phyloP scores from a whole-genome alignment of 192 early-diverging fungal genomes.

The Diversispora epigaea region DNA sequence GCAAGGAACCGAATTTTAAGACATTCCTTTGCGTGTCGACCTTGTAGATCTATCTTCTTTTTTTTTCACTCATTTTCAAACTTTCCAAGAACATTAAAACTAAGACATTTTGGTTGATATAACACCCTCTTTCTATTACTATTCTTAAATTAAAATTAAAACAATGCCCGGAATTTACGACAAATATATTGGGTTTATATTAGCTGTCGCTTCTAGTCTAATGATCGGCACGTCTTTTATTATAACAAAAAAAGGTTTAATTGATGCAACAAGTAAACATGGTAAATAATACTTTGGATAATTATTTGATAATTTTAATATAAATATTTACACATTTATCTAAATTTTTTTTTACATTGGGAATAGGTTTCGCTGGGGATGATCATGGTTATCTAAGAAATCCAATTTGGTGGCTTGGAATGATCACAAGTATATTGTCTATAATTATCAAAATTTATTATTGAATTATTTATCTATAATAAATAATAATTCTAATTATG shows the following conservation, averaged over 20 bases:
- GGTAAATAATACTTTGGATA: constrained; percentile 34
- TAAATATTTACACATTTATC: not conserved
- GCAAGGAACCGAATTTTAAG: too few species aligned
- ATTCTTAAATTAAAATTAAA: not conserved
- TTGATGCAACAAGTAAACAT: constrained; percentile 69
- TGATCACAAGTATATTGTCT: constrained; percentile 67
- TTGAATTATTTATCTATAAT: constrained; percentile 20
- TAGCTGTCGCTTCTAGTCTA: constrained; percentile 84
- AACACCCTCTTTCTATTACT: too few species aligned
- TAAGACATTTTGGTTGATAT: too few species aligned
- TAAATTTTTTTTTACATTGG: not conserved
- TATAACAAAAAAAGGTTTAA: constrained; percentile 91
- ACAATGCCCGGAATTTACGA: constrained; percentile 34
- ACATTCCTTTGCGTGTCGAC: too few species aligned
- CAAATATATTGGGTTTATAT: constrained; percentile 82
- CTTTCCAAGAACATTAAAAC: too few species aligned
- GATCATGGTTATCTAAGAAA: constrained; percentile 81
- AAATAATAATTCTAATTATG: not conserved
- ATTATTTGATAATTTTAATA: constrained; percentile 19
- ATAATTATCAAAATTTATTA: not conserved
- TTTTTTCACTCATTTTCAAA: too few species aligned
- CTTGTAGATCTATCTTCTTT: too few species aligned
- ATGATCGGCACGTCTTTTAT: constrained; percentile 92
- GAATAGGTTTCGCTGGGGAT: constrained; percentile 62
- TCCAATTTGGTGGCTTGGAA: constrained; percentile 89